phyloP scores from a whole-genome alignment of 768 basidiomycete genomes.

The Gloeostereum incarnatum region DNA sequence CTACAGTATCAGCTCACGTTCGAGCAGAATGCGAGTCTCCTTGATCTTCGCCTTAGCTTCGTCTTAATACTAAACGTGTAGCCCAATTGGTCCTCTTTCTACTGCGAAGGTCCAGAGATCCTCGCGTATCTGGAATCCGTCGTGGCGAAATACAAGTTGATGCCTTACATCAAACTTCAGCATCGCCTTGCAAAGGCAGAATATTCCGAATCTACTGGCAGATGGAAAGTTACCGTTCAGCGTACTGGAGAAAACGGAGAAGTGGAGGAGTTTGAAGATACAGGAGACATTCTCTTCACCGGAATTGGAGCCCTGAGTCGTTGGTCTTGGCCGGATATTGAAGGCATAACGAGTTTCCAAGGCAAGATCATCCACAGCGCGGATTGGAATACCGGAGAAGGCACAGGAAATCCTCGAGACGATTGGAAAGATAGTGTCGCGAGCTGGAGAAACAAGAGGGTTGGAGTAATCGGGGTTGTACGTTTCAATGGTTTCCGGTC shows the following conservation, averaged over 20 bases:
- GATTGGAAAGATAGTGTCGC: slow-evolving; percentile 34
- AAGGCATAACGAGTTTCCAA: slow-evolving; percentile 43
- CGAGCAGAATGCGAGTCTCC: slow-evolving; percentile 32
- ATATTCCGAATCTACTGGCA: slow-evolving; percentile 39
- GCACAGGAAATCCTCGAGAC: slow-evolving; percentile 19
- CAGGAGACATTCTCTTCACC: slow-evolving; percentile 47
- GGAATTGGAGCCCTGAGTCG: slow-evolving; percentile 43
- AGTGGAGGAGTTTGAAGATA: slow-evolving; percentile 43
- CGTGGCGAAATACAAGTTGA: slow-evolving; percentile 47
- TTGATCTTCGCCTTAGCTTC: too few relatives aligned
- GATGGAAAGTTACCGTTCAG: slow-evolving; percentile 47
- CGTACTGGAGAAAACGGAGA: slow-evolving; percentile 17
- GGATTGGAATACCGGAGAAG: slow-evolving; percentile 37
- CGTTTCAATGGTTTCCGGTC: slow-evolving; percentile 12
- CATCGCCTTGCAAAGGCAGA: slow-evolving; percentile 44
- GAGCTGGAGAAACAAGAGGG: slow-evolving; percentile 41
- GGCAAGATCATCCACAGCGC: slow-evolving; percentile 60
- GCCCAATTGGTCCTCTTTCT: slow-evolving; percentile 55
- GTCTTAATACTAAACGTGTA: too few relatives aligned
- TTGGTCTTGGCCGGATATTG: slow-evolving; percentile 63
- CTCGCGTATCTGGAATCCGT: slow-evolving; percentile 40
- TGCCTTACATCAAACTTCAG: slow-evolving; percentile 40
- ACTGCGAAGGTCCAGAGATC: slow-evolving; percentile 52
- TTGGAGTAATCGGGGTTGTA: slow-evolving; percentile 56
- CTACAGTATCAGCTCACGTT: slow-evolving; percentile 51